Base-by-base conservation (phyloP, 805 yeast species). In the Clavispora santaluciae region DNA sequence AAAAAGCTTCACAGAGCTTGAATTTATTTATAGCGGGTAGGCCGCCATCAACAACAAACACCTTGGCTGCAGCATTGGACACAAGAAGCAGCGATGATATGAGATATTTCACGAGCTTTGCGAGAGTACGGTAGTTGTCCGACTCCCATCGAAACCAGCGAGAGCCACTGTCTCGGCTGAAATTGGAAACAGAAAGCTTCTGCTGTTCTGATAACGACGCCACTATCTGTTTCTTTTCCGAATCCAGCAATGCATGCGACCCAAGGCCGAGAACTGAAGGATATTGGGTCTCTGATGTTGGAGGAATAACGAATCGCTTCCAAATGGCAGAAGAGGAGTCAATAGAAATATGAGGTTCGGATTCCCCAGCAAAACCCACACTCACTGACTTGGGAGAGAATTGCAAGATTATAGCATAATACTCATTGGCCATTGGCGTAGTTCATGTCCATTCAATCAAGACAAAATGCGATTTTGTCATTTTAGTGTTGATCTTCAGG, bases 351-450 rank as follows among this genome's bases (percentile, higher is more conserved):
- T 42, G 48, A 22, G 38, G 43, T 2, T 35, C 16, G 9, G 47
- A 16, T 21, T 51, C 56, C n/a, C 53, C 54, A 2, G 45, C 54
- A 28, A 50, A 44, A 9, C 56, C 56, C 13, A 48, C 33, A 12
- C 39, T 40, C 3, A 51, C 35, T 6, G 34, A 37, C 13, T 35
- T 39, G 9, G 28, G 22, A 16, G 36, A 25, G 34, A 51, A 43
- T n/a, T 51, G 49, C n/a, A 51, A 48, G 16, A 50, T 40, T 2
- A 51, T 43, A 6, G 56, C 51, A 33, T 40, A 50, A 41, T 48
- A 51, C 40, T 50, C 54, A 43, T 50, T 44, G 24, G 55, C 33
- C 54, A 51, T 51, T 35, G 17, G 34, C 20, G 31, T 26, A 10
- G 31, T 28, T 28, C 31, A 15, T 15, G 18, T 8, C 16, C 17